Evolutionary conservation across 1,284 basidiomycete species (phyloP).

Genomic region (Cutaneotrichosporon dermatis): DNA sequence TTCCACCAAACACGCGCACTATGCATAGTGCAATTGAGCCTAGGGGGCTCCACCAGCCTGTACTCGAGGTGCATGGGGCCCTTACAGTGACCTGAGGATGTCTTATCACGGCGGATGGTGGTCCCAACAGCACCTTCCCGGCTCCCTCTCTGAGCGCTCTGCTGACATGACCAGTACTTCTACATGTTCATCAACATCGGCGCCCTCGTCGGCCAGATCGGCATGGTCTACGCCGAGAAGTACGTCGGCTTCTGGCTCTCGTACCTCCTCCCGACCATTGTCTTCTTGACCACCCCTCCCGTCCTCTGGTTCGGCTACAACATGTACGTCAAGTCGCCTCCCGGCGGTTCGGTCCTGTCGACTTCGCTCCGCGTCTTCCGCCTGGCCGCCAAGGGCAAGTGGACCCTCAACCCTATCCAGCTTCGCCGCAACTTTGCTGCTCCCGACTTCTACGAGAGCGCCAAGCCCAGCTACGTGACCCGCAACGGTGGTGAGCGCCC

Average conservation of each 20-base stretch:
- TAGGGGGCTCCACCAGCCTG: too few relatives aligned
- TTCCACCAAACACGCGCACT: too few relatives aligned
- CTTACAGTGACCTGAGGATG: too few relatives aligned
- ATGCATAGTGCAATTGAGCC: too few relatives aligned
- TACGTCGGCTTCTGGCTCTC: constrained; percentile 50
- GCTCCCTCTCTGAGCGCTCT: not conserved
- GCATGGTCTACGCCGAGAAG: constrained; percentile 42
- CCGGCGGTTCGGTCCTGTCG: constrained; percentile 51
- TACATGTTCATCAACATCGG: constrained; percentile 47
- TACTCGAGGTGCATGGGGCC: too few relatives aligned
- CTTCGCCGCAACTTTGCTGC: constrained; percentile 22
- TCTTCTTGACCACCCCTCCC: constrained; percentile 50
- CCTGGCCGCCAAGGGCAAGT: constrained; percentile 17
- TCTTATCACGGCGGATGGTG: too few relatives aligned
- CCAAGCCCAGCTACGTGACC: constrained; percentile 47
- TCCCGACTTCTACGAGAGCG: constrained; percentile 49
- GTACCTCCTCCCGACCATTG: constrained; percentile 51
- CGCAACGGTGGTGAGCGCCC: constrained; percentile 33
- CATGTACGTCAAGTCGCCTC: constrained; percentile 44
- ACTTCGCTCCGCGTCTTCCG: constrained; percentile 41
- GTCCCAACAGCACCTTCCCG: too few relatives aligned
- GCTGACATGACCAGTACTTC: constrained; percentile 23
- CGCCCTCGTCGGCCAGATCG: constrained; percentile 40
- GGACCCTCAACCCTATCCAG: not conserved
- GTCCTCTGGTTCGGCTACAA: constrained; percentile 6